phyloP scores from a whole-genome alignment of 495 filamentous ascomycete species.

The Aspergillus diversus region DNA sequence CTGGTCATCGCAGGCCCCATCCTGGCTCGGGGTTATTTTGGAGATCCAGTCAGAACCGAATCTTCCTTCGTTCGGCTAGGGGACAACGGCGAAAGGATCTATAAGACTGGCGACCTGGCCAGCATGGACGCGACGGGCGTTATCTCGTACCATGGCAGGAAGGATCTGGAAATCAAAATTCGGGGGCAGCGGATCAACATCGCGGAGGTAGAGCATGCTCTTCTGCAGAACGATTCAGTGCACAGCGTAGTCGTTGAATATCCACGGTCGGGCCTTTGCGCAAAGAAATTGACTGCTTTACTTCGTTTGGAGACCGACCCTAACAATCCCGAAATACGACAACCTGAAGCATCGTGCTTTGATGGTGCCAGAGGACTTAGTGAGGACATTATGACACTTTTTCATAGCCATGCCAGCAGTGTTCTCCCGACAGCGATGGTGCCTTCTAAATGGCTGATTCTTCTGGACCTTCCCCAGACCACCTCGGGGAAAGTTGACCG shows the following conservation, averaged over 20 bases:
- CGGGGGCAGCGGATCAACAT: conserved; percentile 20
- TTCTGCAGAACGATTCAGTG: conserved; percentile 11
- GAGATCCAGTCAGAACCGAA: background rate
- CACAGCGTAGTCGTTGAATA: conserved; percentile 12
- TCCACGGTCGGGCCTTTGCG: conserved; percentile 7
- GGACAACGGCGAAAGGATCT: background rate
- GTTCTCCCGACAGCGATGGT: conserved; percentile 13
- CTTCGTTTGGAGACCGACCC: background rate
- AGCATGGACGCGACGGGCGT: conserved; percentile 6
- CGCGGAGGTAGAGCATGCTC: conserved; percentile 15
- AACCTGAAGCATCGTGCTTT: background rate
- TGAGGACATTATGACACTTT: background rate
- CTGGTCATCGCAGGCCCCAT: conserved; percentile 10
- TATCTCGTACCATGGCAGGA: conserved; percentile 12
- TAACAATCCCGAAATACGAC: background rate
- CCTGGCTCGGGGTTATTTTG: conserved; percentile 14
- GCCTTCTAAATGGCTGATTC: conserved; percentile 5
- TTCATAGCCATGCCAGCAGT: conserved; percentile 1
- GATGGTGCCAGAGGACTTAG: background rate
- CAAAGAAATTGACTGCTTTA: conserved; percentile 4
- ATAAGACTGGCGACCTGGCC: conserved; percentile 17
- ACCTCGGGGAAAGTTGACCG: conserved; percentile 15
- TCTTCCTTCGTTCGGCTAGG: conserved; percentile 4
- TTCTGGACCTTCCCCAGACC: conserved; percentile 6
- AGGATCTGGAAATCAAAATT: conserved; percentile 18